These are phyloP conservation scores for Hymenoscyphus infarciens DNA, from an alignment of 2,329 filamentous ascomycete species.

Conservation along the genomic window DNA sequence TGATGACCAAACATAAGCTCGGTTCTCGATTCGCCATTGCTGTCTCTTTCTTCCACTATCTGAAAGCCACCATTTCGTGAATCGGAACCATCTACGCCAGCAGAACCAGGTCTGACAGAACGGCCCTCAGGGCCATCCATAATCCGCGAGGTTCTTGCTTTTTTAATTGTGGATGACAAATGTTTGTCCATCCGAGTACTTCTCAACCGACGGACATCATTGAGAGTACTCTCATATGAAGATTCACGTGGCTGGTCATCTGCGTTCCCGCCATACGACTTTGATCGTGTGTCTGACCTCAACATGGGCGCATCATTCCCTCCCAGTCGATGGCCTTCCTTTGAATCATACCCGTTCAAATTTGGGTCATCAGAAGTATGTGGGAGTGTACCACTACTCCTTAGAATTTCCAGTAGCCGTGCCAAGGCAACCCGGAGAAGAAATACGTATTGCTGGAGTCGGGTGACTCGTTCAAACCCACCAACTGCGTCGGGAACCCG, in stretches of 20 bases:
- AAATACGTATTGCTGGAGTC: slow-evolving; percentile 92
- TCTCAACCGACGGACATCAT: slow-evolving; percentile 85
- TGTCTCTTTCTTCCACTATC: slow-evolving; percentile 76
- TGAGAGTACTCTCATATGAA: slow-evolving; percentile 91
- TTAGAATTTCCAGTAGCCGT: slow-evolving; percentile 79
- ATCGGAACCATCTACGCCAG: slow-evolving; percentile 57
- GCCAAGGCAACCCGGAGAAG: slow-evolving; percentile 88
- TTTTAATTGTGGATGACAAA: slow-evolving; percentile 86
- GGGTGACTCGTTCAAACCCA: slow-evolving; percentile 74
- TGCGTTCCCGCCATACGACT: slow-evolving; percentile 64
- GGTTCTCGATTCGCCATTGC: slow-evolving; percentile 63
- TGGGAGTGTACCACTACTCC: slow-evolving; percentile 76
- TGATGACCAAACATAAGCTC: slow-evolving; percentile 86
- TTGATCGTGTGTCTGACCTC: slow-evolving; percentile 66
- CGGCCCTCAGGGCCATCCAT: slow-evolving; percentile 80
- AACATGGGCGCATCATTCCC: slow-evolving; percentile 52
- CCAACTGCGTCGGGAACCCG: slow-evolving; percentile 50
- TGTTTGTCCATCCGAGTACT: slow-evolving; percentile 94
- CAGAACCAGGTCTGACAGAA: slow-evolving; percentile 66
- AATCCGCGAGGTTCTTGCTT: slow-evolving; percentile 84
- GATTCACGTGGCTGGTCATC: slow-evolving; percentile 61
- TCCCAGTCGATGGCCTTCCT: slow-evolving; percentile 56
- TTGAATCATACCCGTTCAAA: slow-evolving; percentile 61
- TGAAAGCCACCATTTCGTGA: slow-evolving; percentile 59
- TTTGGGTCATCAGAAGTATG: slow-evolving; percentile 71